Base-by-base conservation (phyloP, 2,329 filamentous ascomycete species). In the Fusarium incarnatum region DNA sequence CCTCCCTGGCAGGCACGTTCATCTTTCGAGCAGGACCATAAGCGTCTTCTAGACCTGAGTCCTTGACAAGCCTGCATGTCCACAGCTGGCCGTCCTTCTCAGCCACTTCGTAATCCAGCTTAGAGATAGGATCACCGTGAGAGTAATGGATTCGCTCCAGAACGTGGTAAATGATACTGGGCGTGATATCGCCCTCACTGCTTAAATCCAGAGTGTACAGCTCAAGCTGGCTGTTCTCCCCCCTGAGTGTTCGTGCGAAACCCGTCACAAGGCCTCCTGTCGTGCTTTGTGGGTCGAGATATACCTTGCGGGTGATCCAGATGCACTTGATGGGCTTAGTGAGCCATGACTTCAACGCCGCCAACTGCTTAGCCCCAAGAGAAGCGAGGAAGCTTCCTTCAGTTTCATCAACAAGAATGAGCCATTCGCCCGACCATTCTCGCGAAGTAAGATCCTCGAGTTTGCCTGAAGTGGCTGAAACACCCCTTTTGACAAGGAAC, bases 71-170 rank as follows among this genome's bases (percentile, higher is more conserved):
- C 25, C 71, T 41, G 13, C 71, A 73, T 12, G 71, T 72, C 71
- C 71, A 73, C 20, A 73, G 71, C 57, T 73, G 68, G 1, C 71
- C 71, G 3, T 73, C 68, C 18, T 68, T 73, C 50, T 73, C 71
- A 25, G 71, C 71, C 34, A 73, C 67, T 32, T 73, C 71, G 6
- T 73, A 73, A 47, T 73, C 71, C 46, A 73, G 6, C 11, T 45
- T 72, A 11, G 71, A 73, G 18, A 73, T 73, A 9, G 71, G 68
- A 28, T 73, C 71, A 8, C 52, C 55, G 10, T 73, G 68, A 1
- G 71, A 70, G 57, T 70, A 70, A n/a, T 73, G 66, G 1, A 58
- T 54, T 3, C 71, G 56, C 22, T 73, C 71, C 57, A 73, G 55
- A 23, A 60, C 68, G 22, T 68, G 71, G 16, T 63, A 55, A 41